phyloP scores from a whole-genome alignment of 2,329 filamentous ascomycete genomes.

The Paecilomyces variotii region DNA sequence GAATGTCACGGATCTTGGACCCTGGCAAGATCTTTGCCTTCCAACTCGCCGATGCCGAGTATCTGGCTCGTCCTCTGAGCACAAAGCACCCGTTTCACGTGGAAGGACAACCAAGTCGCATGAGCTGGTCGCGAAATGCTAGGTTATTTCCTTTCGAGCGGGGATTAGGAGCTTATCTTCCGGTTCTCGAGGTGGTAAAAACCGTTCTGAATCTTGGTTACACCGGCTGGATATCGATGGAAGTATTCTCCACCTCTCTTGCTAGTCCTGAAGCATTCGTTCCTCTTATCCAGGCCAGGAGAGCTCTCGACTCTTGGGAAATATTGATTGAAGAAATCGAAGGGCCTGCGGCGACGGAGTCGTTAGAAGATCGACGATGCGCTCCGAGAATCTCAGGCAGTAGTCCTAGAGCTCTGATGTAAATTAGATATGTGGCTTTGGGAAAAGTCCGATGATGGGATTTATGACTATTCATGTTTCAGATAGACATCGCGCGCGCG shows the following conservation, averaged over 20 bases:
- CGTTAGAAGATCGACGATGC: not conserved
- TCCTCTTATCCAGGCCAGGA: slow-evolving; percentile 47
- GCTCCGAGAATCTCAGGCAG: not conserved
- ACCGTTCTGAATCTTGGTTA: slow-evolving; percentile 57
- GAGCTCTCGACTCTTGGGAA: slow-evolving; percentile 44
- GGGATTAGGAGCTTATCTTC: slow-evolving; percentile 57
- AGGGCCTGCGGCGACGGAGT: not conserved
- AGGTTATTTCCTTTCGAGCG: slow-evolving; percentile 58
- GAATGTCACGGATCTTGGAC: slow-evolving; percentile 49
- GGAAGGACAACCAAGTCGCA: slow-evolving; percentile 50
- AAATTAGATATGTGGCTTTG: not conserved
- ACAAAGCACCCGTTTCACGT: slow-evolving; percentile 51
- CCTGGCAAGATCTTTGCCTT: slow-evolving; percentile 62
- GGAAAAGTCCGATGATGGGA: not conserved
- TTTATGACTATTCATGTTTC: not conserved
- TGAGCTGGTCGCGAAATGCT: slow-evolving; percentile 72
- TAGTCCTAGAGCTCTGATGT: not conserved
- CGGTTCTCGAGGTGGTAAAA: slow-evolving; percentile 50
- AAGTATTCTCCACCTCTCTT: slow-evolving; percentile 59
- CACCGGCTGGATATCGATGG: slow-evolving; percentile 61
- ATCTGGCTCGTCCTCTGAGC: slow-evolving; percentile 48
- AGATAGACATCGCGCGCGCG: too few relatives aligned
- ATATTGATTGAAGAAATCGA: slow-evolving; percentile 25
- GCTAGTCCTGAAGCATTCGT: slow-evolving; percentile 41
- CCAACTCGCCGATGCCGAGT: slow-evolving; percentile 65